Conservation (phyloP, 2,329 filamentous ascomycete species). For the Penicillium psychrosexuale region DNA sequence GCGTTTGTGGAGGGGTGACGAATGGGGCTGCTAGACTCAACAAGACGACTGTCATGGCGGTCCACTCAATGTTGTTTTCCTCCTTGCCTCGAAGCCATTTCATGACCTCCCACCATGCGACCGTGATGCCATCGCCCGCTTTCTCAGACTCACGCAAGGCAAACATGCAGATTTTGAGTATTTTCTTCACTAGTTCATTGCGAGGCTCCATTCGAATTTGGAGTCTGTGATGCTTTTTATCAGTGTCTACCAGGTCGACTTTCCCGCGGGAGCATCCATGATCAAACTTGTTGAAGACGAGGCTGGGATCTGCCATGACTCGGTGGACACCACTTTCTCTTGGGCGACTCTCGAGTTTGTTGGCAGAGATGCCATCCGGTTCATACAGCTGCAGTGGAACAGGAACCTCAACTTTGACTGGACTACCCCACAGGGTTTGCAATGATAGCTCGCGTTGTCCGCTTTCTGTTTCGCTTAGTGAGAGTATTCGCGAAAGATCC, state of each 20-base stretch:
- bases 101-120: conserved; percentile 71
- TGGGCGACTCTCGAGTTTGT: conserved; percentile 49
- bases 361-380: conserved; percentile 57
- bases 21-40: conserved; percentile 63
- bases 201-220: conserved; percentile 65
- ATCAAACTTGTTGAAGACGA: conserved; percentile 52
- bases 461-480: conserved; percentile 63
- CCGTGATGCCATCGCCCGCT: conserved; percentile 59
- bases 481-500: conserved; percentile 64
- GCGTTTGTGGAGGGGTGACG: conserved; percentile 40
- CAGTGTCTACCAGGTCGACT: conserved; percentile 64
- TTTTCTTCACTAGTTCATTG: conserved; percentile 59
- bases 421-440: conserved; percentile 71
- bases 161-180: conserved; percentile 62
- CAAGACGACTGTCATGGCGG: conserved; percentile 61
- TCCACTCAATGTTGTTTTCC: conserved; percentile 63
- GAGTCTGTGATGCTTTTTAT: conserved; percentile 62
- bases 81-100: conserved; percentile 61
- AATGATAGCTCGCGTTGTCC: conserved; percentile 66
- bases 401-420: conserved; percentile 65
- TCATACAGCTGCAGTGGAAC: conserved; percentile 57
- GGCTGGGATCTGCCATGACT: conserved; percentile 44
- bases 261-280: conserved; percentile 59
- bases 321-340: conserved; percentile 52
- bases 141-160: conserved; percentile 57